Base-by-base conservation (phyloP, 108 stramenopile genomes). In the Schizochytrium sp. region DNA sequence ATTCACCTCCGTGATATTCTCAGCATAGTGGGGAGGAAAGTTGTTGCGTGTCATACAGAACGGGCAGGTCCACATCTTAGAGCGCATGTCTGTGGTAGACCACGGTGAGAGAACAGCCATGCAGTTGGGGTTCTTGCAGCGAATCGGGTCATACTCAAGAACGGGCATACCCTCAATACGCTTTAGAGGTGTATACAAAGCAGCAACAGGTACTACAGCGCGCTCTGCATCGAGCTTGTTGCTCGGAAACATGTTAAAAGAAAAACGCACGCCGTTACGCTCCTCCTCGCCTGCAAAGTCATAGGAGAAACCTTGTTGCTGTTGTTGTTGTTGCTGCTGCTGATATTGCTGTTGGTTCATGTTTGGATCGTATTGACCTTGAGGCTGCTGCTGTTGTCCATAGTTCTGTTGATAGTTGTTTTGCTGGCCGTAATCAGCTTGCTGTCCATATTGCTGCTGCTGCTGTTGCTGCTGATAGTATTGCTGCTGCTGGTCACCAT, bases 21-120 rank as follows among this genome's bases (percentile, higher is more conserved):
- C 98, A 2, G 98, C 98, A 88, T 99, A 99, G 92, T 99, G 98
- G 42, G 98, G 97, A 13, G 99, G 99, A 89, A 99, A 99, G 89
- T 97, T 97, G 94, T 99, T 99, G 83, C 98, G 94, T n/a, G 92
- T 94, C 87, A 97, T 89, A 91, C 99, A 99, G 92, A 99, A 99
- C 15, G 98, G 97, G 93, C 99, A 99, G 10, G 94, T 95, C 99
- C 99, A 99, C 42, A 99, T 91, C 89, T 98, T 98, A 90, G 95
- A 94, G 4, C 89, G 40, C n/a, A 46, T 60, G 73, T 87, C 55
- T 40, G 89, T 92, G 92, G 97, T 96, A 76, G 97, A 97, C 93
- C 97, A 99, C 4, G 98, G 98, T 91, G 99, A 99, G 59, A 99
- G 90, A 4, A 99, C 96, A 17, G 98, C 98, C 56, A 95, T 95